Percentiles rank a stretch among this genome's conserved stretches.
Conservation (phyloP, 805 yeast genomes). For the Wickerhamomyces queroliae region DNA sequence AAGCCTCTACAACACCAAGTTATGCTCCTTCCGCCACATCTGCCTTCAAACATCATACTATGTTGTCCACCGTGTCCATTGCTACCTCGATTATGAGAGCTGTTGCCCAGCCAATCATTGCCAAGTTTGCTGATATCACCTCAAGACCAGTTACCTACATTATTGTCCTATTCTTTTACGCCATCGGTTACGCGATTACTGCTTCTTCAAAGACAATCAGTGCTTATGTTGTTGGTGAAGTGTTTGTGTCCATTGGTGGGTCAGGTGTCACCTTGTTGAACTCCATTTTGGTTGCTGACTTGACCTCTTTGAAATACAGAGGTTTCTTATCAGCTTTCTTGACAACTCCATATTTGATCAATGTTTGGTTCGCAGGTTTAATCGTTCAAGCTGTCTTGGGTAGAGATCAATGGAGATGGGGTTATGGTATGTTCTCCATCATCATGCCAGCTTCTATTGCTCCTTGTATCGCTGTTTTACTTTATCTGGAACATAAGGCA, state of each 20-base stretch:
- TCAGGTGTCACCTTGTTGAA: conserved; percentile 29
- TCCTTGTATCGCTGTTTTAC: conserved; percentile 27
- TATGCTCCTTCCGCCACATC: conserved; percentile 33
- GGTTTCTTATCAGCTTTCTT: conserved; percentile 29
- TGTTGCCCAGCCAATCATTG: conserved; percentile 31
- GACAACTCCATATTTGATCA: conserved; percentile 33
- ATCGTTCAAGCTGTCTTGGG: conserved; percentile 24
- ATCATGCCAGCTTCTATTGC: conserved; percentile 31
- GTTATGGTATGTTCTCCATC: conserved; percentile 41
- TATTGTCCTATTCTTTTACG: conserved; percentile 23
- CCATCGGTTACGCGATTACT: conserved; percentile 27
- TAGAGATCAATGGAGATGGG: conserved; percentile 42
- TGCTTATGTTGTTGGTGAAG: conserved; percentile 28
- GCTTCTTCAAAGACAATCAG: conserved; percentile 28
- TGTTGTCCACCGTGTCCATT: conserved; percentile 30
- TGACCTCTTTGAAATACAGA: conserved; percentile 30
- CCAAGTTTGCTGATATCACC: conserved; percentile 31
- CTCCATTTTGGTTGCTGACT: conserved; percentile 28
- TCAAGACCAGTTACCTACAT: conserved; percentile 30
- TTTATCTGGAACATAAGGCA: conserved; percentile 24
- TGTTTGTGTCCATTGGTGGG: conserved; percentile 29
- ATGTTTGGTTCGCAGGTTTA: conserved; percentile 33
- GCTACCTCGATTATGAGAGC: conserved; percentile 30
- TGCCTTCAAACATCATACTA: conserved; percentile 28
- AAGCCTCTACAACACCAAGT: conserved; percentile 23